Evolutionary conservation across 2,329 filamentous ascomycete species (phyloP), one percentile per base, ranked within the genome.

Genomic region (Triangularia verruculosa): DNA sequence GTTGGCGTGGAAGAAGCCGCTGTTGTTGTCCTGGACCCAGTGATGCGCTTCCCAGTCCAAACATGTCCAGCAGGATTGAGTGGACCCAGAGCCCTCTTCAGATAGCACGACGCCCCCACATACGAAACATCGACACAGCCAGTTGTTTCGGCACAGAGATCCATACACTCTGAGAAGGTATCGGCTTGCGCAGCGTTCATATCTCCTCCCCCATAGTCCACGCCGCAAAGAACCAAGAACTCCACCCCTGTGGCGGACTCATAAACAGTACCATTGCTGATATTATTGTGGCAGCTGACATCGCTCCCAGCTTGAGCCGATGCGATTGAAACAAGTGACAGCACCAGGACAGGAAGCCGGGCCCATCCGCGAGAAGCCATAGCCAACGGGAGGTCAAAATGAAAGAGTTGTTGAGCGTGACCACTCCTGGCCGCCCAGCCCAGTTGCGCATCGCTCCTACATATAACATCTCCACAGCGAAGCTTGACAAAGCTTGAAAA

Each of bases 171-270:
- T 1, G 25, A 20, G 28, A 58, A 58, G 20, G n/a, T 39, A 1
- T 28, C 17, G 2, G 32, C 25, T 9, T 22, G n/a, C 34, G n/a
- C 12, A 25, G 34, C 56, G 4, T 34, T 39, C 17, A 58, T 47
- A 25, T 58, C 34, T 4, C 34, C 56, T 47, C 20, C 56, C n/a
- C 17, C 56, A 28, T 58, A 58, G 11, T 58, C 56, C 12, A 58
- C 20, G 12, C 56, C 56, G 34, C 56, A 58, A 1, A 34, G 28
- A 12, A 57, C 34, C 55, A 22, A 24, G 28, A 57, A 57, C 28
- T 34, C 34, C n/a, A 34, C 27, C 17, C 55, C 39, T 6, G n/a
- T 47, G 7, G 55, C 2, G 3, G 55, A 12, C 15, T 57, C n/a
- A 17, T 57, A 57, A 15, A 57, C 15, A 22, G 55, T 57, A 12